A percentile compares a stretch with the other conserved stretches of the same genome.
phyloP scores from a whole-genome alignment of 345 rosid species.

The Eucalyptus victrix region DNA sequence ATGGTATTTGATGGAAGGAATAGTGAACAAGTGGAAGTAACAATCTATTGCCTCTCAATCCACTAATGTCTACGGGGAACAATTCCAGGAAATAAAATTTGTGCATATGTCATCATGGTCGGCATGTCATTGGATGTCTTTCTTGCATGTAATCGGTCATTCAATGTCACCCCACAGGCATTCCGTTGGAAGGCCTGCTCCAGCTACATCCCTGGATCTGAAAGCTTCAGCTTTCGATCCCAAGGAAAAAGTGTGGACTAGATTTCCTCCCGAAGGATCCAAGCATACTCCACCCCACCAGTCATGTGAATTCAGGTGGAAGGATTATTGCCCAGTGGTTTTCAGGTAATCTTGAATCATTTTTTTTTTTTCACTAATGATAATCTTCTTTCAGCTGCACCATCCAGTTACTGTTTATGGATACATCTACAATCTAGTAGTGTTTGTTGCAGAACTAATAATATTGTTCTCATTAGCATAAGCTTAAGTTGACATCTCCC shows the following conservation, averaged over 20 bases:
- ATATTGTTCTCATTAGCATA: background rate
- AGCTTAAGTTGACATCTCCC: background rate
- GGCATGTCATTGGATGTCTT: background rate
- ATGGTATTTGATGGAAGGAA: background rate
- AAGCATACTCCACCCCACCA: conserved; percentile 95
- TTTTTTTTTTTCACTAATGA: background rate
- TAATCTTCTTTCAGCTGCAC: background rate
- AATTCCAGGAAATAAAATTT: background rate
- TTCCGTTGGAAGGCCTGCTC: conserved; percentile 92
- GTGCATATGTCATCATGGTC: background rate
- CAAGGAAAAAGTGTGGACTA: conserved; percentile 92
- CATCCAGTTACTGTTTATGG: background rate
- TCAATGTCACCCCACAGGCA: conserved; percentile 30
- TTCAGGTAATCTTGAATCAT: conserved; percentile 46
- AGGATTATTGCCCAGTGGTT: conserved; percentile 95
- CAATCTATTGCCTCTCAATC: background rate
- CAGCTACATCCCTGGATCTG: conserved; percentile 74
- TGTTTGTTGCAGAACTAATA: background rate
- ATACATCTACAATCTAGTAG: background rate
- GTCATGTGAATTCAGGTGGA: conserved; percentile 90
- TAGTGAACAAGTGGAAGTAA: background rate
- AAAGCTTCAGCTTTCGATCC: conserved; percentile 93
- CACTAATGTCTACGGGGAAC: background rate
- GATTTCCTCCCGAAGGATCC: conserved; percentile 88
- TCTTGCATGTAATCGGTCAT: background rate